Percentiles rank a stretch among this genome's conserved stretches.
These are phyloP conservation scores for Ceratopteris richardii DNA, from an alignment of 75 land plant species.

Conservation along the genomic window DNA sequence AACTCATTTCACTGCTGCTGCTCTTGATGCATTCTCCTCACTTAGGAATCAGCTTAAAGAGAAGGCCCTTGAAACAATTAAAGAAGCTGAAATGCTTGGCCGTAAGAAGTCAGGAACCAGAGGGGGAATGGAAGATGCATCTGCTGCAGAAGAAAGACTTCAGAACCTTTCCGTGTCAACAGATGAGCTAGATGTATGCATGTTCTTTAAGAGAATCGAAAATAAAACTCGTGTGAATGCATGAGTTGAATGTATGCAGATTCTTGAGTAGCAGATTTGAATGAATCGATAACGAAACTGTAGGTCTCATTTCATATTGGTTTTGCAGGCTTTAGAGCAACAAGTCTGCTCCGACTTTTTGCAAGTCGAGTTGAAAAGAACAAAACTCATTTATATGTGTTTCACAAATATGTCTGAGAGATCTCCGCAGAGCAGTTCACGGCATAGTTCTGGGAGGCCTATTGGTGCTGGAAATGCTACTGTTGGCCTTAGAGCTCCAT, in stretches of 20 bases:
- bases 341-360: constrained; percentile 65
- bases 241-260: neutral
- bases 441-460: constrained; percentile 12
- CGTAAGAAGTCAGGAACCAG: constrained; percentile 62
- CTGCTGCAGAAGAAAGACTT: constrained; percentile 52
- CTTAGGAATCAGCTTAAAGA: constrained; percentile 65
- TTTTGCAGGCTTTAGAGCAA: constrained; percentile 58
- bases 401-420: constrained; percentile 57
- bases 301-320: neutral
- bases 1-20: constrained; percentile 65
- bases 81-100: constrained; percentile 56
- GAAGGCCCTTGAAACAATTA: constrained; percentile 59
- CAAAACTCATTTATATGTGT: constrained; percentile 74
- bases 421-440: constrained; percentile 35
- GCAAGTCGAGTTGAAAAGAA: constrained; percentile 66
- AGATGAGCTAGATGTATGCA: constrained; percentile 78
- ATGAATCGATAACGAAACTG: neutral
- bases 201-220: neutral
- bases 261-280: neutral
- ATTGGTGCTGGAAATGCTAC: neutral
- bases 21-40: constrained; percentile 55
- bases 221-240: neutral
- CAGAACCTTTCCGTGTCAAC: constrained; percentile 49
- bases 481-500: neutral
- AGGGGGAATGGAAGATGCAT: constrained; percentile 61